Evolutionary conservation across 2,329 filamentous ascomycete species (phyloP).

Genomic region (Onygena corvina): DNA sequence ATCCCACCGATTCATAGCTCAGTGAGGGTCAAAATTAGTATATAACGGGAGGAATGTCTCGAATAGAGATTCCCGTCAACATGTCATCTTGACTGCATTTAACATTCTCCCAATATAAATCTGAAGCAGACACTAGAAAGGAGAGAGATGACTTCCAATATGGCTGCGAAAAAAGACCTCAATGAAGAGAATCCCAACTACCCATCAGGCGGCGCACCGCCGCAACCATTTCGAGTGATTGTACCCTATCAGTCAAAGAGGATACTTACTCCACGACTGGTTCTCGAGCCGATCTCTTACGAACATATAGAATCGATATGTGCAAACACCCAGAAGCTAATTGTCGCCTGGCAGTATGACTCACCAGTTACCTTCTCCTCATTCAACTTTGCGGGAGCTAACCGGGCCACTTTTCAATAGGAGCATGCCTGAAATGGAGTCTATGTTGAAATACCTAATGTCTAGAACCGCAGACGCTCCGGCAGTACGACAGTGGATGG

Average conservation of each 20-base stretch:
- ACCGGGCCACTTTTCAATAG: background rate
- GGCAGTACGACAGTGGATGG: slow-evolving; percentile 3
- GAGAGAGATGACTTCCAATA: too few relatives aligned
- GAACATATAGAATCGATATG: background rate
- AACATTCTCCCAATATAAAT: too few relatives aligned
- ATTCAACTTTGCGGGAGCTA: background rate
- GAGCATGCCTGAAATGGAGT: background rate
- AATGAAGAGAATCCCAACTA: slow-evolving; percentile 10
- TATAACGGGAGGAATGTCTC: too few relatives aligned
- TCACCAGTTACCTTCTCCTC: background rate
- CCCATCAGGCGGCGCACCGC: slow-evolving; percentile 9
- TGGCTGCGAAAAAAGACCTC: background rate
- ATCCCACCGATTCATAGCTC: too few relatives aligned
- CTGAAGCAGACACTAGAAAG: too few relatives aligned
- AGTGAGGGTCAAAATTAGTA: too few relatives aligned
- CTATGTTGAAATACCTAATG: slow-evolving; percentile 8
- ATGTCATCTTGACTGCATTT: too few relatives aligned
- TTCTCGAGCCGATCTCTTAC: background rate
- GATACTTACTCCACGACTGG: slow-evolving; percentile 11
- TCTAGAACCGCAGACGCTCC: slow-evolving; percentile 9
- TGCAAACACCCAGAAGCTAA: background rate
- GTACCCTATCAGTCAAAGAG: slow-evolving; percentile 8
- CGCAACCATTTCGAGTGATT: slow-evolving; percentile 9
- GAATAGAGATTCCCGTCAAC: too few relatives aligned
- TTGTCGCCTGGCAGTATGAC: background rate